phyloP scores from a whole-genome alignment of 257 asterid species.

The Solanum piurae region DNA sequence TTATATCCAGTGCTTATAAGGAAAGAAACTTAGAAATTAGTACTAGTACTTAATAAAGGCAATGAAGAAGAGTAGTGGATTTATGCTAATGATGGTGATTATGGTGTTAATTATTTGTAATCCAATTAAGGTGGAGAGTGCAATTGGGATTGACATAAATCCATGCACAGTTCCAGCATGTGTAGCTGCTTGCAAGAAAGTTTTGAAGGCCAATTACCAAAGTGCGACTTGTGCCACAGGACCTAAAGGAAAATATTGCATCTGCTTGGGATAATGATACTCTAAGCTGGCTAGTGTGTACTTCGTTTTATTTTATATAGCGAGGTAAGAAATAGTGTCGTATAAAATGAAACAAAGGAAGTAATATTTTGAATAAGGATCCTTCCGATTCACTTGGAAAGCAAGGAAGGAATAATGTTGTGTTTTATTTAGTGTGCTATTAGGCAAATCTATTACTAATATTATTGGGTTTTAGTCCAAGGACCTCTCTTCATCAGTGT shows the following conservation, averaged over 20 bases:
- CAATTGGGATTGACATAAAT: conserved; percentile 32
- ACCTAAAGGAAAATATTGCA: conserved; percentile 37
- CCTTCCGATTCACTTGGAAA: not conserved
- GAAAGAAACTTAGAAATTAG: not conserved
- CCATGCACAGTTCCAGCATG: conserved; percentile 44
- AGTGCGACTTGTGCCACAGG: conserved; percentile 48
- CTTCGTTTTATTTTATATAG: not conserved
- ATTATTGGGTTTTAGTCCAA: not conserved
- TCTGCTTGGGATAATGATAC: conserved; percentile 33
- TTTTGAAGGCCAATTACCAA: conserved; percentile 16
- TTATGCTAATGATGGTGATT: not conserved
- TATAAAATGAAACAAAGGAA: not conserved
- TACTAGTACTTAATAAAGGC: not conserved
- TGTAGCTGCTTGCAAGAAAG: conserved; percentile 35
- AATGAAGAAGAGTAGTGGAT: not conserved
- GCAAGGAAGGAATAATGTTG: not conserved
- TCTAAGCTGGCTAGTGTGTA: not conserved
- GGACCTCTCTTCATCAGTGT: not conserved
- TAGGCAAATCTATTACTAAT: not conserved
- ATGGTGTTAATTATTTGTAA: not conserved
- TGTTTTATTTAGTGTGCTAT: not conserved
- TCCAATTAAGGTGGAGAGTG: conserved; percentile 34
- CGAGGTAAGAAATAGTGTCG: rapidly evolving
- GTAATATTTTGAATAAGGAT: not conserved
- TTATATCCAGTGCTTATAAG: not conserved